A percentile compares a stretch with the other conserved stretches of the same genome.
These are phyloP conservation scores for Symbiodinium natans DNA, from an alignment of 73 alveolate species.

Conservation along the genomic window DNA sequence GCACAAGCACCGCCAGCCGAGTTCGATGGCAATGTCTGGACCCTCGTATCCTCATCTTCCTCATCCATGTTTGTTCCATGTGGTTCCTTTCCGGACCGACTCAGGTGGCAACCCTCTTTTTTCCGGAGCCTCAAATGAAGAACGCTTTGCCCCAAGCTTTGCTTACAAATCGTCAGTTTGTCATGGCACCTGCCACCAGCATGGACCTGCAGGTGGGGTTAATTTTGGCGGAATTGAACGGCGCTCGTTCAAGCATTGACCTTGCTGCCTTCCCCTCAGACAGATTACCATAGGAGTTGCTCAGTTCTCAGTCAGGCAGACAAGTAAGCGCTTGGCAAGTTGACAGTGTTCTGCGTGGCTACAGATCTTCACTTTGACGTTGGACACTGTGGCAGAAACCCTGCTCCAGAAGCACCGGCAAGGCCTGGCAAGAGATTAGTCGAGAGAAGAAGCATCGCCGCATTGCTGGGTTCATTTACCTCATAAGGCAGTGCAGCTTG, in stretches of 20 bases:
- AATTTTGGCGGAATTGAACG: background rate
- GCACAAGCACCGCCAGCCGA: conserved; percentile 5
- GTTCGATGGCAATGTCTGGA: background rate
- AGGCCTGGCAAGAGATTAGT: background rate
- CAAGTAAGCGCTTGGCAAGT: too few relatives aligned
- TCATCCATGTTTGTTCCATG: background rate
- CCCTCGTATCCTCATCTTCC: background rate
- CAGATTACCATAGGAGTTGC: too few relatives aligned
- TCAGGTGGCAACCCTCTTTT: conserved; percentile 38
- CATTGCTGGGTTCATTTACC: too few relatives aligned
- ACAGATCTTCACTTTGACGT: conserved; percentile 41
- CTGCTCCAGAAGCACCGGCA: conserved; percentile 39
- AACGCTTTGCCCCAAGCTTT: background rate
- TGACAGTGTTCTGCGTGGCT: background rate
- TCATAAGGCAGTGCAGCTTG: too few relatives aligned
- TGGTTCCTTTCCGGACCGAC: too few relatives aligned
- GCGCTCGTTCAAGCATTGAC: conserved; percentile 15
- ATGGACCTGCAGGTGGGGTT: background rate
- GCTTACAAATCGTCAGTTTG: too few relatives aligned
- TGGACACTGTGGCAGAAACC: conserved; percentile 32
- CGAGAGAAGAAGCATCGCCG: too few relatives aligned
- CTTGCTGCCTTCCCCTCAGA: background rate
- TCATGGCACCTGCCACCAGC: background rate
- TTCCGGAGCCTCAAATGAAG: conserved; percentile 19
- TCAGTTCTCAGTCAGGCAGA: too few relatives aligned